A percentile compares a stretch with the other conserved stretches of the same genome.
Conservation (phyloP, 75 land plant species). For the Larix kaempferi region DNA sequence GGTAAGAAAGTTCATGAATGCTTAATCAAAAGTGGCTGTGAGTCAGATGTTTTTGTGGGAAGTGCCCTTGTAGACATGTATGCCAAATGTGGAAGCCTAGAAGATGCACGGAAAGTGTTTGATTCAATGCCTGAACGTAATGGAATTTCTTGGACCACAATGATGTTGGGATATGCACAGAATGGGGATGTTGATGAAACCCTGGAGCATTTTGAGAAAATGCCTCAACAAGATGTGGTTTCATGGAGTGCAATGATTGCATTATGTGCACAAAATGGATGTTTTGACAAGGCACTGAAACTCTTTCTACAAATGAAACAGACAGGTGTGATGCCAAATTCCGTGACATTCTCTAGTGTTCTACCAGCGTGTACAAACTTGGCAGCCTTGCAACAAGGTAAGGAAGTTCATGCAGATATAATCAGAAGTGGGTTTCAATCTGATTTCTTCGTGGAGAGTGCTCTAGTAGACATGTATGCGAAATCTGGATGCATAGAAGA, state of each 20-base stretch:
- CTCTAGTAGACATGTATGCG: conserved; percentile 65
- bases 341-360: conserved; percentile 13
- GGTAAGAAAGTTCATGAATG: neutral
- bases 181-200: neutral
- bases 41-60: neutral
- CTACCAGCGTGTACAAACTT: conserved; percentile 22
- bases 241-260: conserved; percentile 32
- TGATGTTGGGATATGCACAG: neutral
- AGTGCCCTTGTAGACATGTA: conserved; percentile 1
- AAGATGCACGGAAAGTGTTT: neutral
- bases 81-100: neutral
- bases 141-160: neutral
- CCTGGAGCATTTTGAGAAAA: neutral
- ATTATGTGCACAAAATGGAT: conserved; percentile 15
- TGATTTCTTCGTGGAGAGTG: conserved; percentile 42
- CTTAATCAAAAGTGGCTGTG: neutral
- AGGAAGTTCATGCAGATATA: conserved; percentile 35
- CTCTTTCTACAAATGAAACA: conserved; percentile 11
- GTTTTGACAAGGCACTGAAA: conserved; percentile 10
- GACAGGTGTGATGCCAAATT: conserved; percentile 13
- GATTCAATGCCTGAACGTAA: neutral
- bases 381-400: conserved; percentile 29
- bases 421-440: conserved; percentile 30
- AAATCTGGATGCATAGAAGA: conserved; percentile 52
- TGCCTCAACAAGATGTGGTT: conserved; percentile 12